Percentiles rank a stretch among this genome's conserved stretches.
These are phyloP conservation scores for Candida gigantensis DNA, from an alignment of 1,139 yeast species.

Conservation along the genomic window DNA sequence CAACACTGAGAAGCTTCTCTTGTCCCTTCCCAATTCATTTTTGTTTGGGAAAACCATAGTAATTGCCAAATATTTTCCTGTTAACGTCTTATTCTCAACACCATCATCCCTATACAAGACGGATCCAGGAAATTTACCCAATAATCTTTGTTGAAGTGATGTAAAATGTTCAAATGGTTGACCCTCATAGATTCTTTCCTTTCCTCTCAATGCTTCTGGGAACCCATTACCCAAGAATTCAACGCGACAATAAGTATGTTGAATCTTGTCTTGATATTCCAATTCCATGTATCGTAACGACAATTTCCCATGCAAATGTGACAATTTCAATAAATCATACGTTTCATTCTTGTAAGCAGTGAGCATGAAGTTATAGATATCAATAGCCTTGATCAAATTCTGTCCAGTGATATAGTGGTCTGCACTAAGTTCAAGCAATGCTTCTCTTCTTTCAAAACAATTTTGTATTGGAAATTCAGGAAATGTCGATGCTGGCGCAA, in stretches of 20 bases:
- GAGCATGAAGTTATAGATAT: conserved; percentile 76
- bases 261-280: conserved; percentile 71
- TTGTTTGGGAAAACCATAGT: conserved; percentile 75
- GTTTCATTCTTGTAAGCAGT: conserved; percentile 73
- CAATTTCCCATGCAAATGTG: conserved; percentile 69
- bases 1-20: conserved; percentile 67
- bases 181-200: conserved; percentile 82
- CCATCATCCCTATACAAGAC: conserved; percentile 66
- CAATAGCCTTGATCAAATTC: conserved; percentile 75
- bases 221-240: conserved; percentile 83
- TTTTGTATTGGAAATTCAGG: conserved; percentile 80
- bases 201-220: conserved; percentile 74
- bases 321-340: conserved; percentile 75
- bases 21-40: conserved; percentile 68
- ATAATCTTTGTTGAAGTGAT: conserved; percentile 75
- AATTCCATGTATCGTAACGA: conserved; percentile 67
- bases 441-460: conserved; percentile 80
- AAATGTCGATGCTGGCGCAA: conserved; percentile 56
- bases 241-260: conserved; percentile 79
- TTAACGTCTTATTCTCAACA: conserved; percentile 50
- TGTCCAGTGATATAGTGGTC: conserved; percentile 70
- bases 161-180: conserved; percentile 85
- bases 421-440: conserved; percentile 70
- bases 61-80: conserved; percentile 76
- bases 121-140: conserved; percentile 81